Evolutionary conservation across 352 stramenopile genomes (phyloP).

Genomic region (Globisporangium emineosum): DNA sequence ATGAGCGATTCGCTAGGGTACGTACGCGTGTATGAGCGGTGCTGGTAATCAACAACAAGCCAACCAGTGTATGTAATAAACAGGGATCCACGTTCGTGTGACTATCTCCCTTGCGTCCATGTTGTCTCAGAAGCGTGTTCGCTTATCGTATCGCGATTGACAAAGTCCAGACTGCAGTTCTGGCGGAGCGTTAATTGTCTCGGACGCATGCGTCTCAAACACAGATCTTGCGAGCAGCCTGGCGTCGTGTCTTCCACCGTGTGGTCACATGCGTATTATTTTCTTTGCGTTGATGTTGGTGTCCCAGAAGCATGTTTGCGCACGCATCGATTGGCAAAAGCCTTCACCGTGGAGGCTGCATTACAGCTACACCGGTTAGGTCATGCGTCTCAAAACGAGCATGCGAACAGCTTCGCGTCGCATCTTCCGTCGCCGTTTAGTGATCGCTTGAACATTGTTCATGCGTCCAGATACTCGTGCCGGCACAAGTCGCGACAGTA

Average conservation of each 20-base stretch:
- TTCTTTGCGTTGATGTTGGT: background rate
- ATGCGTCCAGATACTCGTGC: background rate
- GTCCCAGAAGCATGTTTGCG: background rate
- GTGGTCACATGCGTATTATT: background rate
- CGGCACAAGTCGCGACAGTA: background rate
- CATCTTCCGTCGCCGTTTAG: background rate
- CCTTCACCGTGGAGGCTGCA: no score
- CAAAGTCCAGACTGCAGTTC: background rate
- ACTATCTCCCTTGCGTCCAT: background rate
- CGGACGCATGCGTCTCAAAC: background rate
- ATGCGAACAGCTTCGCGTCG: background rate
- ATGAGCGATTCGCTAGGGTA: background rate
- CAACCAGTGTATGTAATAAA: background rate
- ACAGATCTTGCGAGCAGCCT: background rate
- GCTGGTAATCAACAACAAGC: background rate
- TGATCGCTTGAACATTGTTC: background rate
- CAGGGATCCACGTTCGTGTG: background rate
- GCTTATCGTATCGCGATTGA: background rate
- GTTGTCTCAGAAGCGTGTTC: background rate
- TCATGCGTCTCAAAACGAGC: background rate
- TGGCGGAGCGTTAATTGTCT: background rate
- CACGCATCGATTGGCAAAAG: background rate
- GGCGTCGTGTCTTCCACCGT: background rate
- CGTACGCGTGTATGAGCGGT: background rate
- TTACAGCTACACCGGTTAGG: background rate